Conservation (phyloP, 108 stramenopile species). For the Cylindrotheca closterium region DNA sequence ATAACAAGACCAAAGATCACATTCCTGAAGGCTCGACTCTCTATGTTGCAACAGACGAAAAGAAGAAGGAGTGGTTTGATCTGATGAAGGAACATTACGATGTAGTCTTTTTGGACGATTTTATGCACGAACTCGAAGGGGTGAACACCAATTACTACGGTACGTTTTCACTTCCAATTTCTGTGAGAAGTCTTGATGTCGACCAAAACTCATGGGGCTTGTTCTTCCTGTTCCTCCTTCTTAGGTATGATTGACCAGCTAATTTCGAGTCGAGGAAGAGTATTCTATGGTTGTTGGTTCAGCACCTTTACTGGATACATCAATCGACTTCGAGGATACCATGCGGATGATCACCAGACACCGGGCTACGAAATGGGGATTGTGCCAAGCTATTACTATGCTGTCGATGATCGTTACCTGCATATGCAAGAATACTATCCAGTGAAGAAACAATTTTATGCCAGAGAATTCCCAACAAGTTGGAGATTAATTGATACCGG, state of each 20-base stretch:
- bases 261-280: conserved; percentile 62
- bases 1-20: conserved; percentile 13
- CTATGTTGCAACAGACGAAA: conserved; percentile 80
- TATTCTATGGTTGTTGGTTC: conserved; percentile 74
- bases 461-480: conserved; percentile 56
- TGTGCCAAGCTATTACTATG: conserved; percentile 50
- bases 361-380: conserved; percentile 64
- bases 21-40: conserved; percentile 40
- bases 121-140: conserved; percentile 50
- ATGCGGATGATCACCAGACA: conserved; percentile 44
- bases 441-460: conserved; percentile 30
- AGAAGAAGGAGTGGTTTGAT: conserved; percentile 66
- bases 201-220: too few species aligned
- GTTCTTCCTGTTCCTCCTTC: too few species aligned
- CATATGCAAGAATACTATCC: conserved; percentile 43
- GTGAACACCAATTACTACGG: conserved; percentile 78
- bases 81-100: conserved; percentile 57
- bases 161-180: too few species aligned
- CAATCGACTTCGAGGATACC: conserved; percentile 78
- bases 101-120: conserved; percentile 76
- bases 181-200: too few species aligned
- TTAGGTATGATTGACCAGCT: conserved; percentile 86
- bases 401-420: conserved; percentile 35
- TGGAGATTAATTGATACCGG: conserved; percentile 85
- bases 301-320: conserved; percentile 80